Evolutionary conservation across 148 eudicot species (phyloP), one percentile per base, ranked within the genome.

Genomic region (Chenopodium berlandieri): DNA sequence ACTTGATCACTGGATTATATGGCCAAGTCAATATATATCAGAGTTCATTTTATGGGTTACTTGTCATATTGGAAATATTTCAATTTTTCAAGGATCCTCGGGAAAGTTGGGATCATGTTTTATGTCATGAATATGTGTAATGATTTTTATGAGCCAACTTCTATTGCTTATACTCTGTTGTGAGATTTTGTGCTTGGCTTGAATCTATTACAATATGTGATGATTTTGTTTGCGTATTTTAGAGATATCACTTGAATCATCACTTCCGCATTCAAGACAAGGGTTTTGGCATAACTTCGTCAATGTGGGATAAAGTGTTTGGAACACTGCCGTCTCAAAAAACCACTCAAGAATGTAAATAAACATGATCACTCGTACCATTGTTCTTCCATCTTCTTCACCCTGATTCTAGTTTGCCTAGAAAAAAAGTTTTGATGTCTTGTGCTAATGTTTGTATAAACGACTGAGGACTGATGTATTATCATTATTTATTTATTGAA

Each of bases 201-300:
- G 40, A 34, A 34, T 34, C 40, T 47, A 12, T 48, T 12, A 10
- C 13, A 34, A 34, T 34, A 34, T 34, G 44, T 79, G 71, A 83
- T 47, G 27, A 44, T 20, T 79, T 34, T 34, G 66, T 65, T 52
- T 76, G 54, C n/a, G 17, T 30, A 56, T 73, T 76, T 34, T 60
- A 96, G 99, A 94, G 86, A 68, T 96, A 89, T 82, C 99, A 96
- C 85, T 75, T 96, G 87, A 96, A 96, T 79, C 99, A 96, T 86
- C 99, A 96, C 77, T 96, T 93, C 86, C 92, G 94, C 14, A 89
- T 92, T 82, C 99, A 96, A 78, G 66, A 89, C 83, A 96, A 88
- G 88, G 99, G 99, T 22, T 94, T 86, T 77, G 99, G 98, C 65
- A 95, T 95, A 46, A 95, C 99, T 44, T 93, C 99, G 9, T 79